These are phyloP conservation scores for Teunomyces panamensis DNA, from an alignment of 805 yeast species.

Conservation along the genomic window DNA sequence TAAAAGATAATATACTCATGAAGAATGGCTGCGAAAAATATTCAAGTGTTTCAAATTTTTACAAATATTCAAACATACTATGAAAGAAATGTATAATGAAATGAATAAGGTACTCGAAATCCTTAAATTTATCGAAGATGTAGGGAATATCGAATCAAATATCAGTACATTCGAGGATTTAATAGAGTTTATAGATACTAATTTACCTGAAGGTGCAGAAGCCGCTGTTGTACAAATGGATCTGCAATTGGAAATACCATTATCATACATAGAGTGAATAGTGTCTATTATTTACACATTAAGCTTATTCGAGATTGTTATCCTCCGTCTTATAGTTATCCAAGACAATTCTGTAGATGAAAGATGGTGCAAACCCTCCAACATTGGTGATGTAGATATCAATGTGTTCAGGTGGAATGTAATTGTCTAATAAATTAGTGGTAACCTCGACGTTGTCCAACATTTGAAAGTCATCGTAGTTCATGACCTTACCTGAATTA, in stretches of 20 bases:
- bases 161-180: neutral
- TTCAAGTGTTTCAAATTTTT: neutral
- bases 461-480: slow-evolving; percentile 65
- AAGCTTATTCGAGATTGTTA: slow-evolving; percentile 49
- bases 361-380: slow-evolving; percentile 96
- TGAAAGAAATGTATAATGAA: neutral
- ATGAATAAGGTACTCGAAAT: neutral
- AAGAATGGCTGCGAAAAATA: neutral
- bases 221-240: neutral
- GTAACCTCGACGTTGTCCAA: slow-evolving; percentile 71
- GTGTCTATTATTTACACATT: neutral
- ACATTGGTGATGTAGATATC: slow-evolving; percentile 93
- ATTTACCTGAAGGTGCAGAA: neutral
- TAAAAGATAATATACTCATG: neutral
- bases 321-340: slow-evolving; percentile 91
- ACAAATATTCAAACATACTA: neutral
- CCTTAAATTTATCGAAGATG: neutral
- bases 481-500: slow-evolving; percentile 83
- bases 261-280: neutral
- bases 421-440: slow-evolving; percentile 86
- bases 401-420: slow-evolving; percentile 88
- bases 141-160: neutral
- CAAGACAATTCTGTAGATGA: slow-evolving; percentile 89
- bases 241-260: neutral
- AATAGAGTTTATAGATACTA: neutral